phyloP scores from a whole-genome alignment of 306 rosid species.

The Sphenostylis stenocarpa region DNA sequence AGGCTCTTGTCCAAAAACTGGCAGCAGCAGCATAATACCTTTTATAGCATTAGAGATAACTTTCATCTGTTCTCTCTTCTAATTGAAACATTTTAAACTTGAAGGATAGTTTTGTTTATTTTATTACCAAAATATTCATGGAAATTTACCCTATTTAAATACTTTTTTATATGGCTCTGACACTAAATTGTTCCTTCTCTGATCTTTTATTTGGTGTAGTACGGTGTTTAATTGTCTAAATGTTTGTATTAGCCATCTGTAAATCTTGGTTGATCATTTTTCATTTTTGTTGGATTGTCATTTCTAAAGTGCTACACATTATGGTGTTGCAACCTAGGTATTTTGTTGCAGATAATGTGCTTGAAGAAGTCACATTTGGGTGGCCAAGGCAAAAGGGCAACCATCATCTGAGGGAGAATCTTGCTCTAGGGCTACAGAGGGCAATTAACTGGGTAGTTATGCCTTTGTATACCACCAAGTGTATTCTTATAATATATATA shows the following conservation, averaged over 20 bases:
- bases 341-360: constrained; percentile 84
- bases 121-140: neutral
- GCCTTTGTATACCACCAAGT: constrained; percentile 20
- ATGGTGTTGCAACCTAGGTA: constrained; percentile 56
- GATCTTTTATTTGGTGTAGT: neutral
- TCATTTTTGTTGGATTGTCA: constrained; percentile 4
- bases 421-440: constrained; percentile 77
- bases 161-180: neutral
- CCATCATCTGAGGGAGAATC: constrained; percentile 66
- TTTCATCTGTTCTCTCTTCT: constrained; percentile 23
- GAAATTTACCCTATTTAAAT: neutral
- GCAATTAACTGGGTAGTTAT: constrained; percentile 88
- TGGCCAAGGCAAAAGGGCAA: constrained; percentile 86
- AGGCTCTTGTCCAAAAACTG: neutral
- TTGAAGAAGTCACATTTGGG: constrained; percentile 94
- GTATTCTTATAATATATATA: neutral
- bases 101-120: neutral
- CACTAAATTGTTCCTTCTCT: neutral
- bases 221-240: constrained; percentile 7
- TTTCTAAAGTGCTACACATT: constrained; percentile 23
- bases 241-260: constrained; percentile 22
- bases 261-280: neutral
- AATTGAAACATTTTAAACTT: constrained; percentile 14
- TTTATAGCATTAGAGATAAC: constrained; percentile 4
- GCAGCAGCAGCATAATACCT: neutral